Percentiles rank a stretch among this genome's conserved stretches.
Conservation (phyloP, 1,284 basidiomycete species). For the Melampsora occidentalis region DNA sequence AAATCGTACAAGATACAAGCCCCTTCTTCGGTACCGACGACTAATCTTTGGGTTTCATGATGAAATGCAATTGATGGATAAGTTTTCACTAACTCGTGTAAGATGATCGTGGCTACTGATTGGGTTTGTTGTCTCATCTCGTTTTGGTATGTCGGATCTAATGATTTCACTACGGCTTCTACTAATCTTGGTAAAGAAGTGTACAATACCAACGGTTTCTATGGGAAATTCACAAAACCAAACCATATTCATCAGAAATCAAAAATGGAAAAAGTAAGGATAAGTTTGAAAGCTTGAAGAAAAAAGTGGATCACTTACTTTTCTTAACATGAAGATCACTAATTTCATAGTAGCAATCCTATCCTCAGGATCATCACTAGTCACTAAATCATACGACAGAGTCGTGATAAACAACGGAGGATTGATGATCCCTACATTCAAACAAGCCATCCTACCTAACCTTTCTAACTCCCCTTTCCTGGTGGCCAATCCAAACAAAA, state of each 20-base stretch:
- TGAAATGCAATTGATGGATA: conserved; percentile 93
- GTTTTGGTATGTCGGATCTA: conserved; percentile 79
- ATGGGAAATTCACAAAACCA: conserved; percentile 32
- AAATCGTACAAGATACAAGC: conserved; percentile 84
- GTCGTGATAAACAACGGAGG: conserved; percentile 94
- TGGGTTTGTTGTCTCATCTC: conserved; percentile 79
- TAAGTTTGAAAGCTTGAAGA: not conserved
- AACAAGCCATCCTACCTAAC: conserved; percentile 71
- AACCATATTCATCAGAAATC: not conserved
- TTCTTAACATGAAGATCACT: conserved; percentile 87
- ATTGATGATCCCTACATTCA: conserved; percentile 78
- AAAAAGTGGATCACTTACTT: conserved; percentile 57
- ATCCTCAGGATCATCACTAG: conserved; percentile 72
- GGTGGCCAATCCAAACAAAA: conserved; percentile 78
- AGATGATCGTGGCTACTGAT: conserved; percentile 87
- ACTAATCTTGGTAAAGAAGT: conserved; percentile 80
- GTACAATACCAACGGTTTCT: conserved; percentile 81
- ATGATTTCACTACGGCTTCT: conserved; percentile 92
- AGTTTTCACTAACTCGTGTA: conserved; percentile 81
- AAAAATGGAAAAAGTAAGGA: not conserved
- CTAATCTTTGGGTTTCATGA: conserved; percentile 75
- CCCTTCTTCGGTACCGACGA: conserved; percentile 90
- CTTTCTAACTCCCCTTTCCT: conserved; percentile 61
- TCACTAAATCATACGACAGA: conserved; percentile 81
- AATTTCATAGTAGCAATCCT: conserved; percentile 87